Conservation (phyloP, 768 basidiomycete species). For the Neoboletus subvelutipes region DNA sequence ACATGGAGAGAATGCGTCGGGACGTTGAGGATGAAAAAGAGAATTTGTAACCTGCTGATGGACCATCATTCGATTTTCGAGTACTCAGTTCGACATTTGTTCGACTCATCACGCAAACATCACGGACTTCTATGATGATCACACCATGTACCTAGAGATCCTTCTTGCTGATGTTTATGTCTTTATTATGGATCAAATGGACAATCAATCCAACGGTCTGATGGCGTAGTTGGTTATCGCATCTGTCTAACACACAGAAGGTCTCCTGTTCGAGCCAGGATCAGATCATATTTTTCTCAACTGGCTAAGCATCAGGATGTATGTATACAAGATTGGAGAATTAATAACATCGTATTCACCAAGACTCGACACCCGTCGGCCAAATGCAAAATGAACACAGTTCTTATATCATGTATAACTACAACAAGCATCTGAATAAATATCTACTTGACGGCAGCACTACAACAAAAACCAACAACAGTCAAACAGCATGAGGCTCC, state of each 20-base stretch:
- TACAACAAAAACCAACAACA: background rate
- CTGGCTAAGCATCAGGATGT: no score
- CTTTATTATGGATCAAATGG: background rate
- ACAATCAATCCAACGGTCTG: constrained; percentile 21
- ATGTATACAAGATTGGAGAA: background rate
- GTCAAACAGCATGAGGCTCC: background rate
- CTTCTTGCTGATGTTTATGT: background rate
- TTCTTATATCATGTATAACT: background rate
- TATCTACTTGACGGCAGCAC: background rate
- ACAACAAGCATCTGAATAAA: background rate
- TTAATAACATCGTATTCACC: background rate
- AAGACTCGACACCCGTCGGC: no score
- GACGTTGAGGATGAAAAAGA: constrained; percentile 20
- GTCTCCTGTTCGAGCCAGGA: constrained; percentile 70
- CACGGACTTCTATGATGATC: background rate
- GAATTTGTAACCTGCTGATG: background rate
- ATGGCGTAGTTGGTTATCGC: constrained; percentile 85
- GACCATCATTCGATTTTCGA: background rate
- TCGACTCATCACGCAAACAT: no score
- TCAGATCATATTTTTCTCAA: constrained; percentile 34
- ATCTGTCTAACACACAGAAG: constrained; percentile 84
- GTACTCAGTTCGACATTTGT: background rate
- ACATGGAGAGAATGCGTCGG: constrained; percentile 29
- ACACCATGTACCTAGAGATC: no score
- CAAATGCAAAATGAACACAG: background rate